phyloP scores from a whole-genome alignment of 495 filamentous ascomycete genomes.

The Apodospora peruviana region DNA sequence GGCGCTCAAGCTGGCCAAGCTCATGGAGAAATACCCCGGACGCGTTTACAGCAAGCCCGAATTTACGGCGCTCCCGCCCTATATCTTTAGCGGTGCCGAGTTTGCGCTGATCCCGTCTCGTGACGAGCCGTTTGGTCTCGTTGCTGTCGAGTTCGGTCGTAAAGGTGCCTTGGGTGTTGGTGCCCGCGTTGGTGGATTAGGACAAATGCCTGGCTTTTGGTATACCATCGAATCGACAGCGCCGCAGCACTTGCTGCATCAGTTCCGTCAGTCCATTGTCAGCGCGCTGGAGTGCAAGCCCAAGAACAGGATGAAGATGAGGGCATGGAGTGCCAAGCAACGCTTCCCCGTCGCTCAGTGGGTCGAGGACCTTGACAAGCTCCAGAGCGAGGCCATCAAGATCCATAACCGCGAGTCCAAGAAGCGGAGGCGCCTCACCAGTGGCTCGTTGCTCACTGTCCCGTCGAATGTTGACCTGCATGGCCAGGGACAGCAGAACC shows the following conservation, averaged over 20 bases:
- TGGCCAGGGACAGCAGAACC: neutral
- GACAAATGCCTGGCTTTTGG: conserved; percentile 66
- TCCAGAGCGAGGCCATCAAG: conserved; percentile 49
- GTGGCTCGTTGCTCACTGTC: conserved; percentile 13
- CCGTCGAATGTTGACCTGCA: conserved; percentile 11
- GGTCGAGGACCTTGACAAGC: conserved; percentile 55
- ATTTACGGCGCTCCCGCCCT: conserved; percentile 66
- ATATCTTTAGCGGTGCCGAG: conserved; percentile 69
- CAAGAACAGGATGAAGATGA: conserved; percentile 59
- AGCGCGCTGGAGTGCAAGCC: conserved; percentile 56
- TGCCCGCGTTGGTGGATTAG: conserved; percentile 49
- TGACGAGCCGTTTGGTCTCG: conserved; percentile 74
- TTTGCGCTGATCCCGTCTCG: conserved; percentile 72
- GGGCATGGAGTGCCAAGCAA: conserved; percentile 68
- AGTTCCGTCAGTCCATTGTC: conserved; percentile 66
- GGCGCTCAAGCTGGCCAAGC: conserved; percentile 60
- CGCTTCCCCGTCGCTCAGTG: conserved; percentile 68
- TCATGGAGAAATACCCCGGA: conserved; percentile 70
- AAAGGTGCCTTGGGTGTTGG: conserved; percentile 73
- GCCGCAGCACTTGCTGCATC: conserved; percentile 62
- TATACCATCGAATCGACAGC: conserved; percentile 62
- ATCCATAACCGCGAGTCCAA: conserved; percentile 25
- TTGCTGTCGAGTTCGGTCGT: conserved; percentile 74
- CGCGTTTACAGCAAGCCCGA: conserved; percentile 69
- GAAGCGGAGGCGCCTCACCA: conserved; percentile 15